Conservation (phyloP, 1,284 basidiomycete species). For the Leccinum subfulvum region DNA sequence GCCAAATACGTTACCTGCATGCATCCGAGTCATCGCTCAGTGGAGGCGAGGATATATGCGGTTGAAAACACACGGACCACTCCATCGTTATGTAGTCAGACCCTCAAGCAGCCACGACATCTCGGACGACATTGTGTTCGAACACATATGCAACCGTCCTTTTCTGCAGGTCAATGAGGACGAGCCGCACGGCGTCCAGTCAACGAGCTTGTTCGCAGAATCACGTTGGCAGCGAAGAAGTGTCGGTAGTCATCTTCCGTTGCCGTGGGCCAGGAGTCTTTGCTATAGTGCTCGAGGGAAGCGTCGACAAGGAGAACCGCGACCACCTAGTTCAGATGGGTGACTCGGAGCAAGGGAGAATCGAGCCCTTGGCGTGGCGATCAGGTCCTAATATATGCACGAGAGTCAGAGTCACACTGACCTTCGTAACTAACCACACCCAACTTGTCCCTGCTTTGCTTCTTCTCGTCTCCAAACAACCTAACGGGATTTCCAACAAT, state of each 20-base stretch:
- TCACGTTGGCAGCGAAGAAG: constrained; percentile 39
- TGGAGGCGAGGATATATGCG: neutral
- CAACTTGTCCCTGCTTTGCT: constrained; percentile 82
- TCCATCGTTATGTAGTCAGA: constrained; percentile 75
- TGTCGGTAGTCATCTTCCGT: constrained; percentile 21
- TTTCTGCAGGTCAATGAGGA: constrained; percentile 91
- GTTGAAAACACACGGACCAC: constrained; percentile 47
- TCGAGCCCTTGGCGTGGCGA: constrained; percentile 52
- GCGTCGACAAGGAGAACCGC: constrained; percentile 72
- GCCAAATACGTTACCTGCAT: no score
- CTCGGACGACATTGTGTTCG: constrained; percentile 68
- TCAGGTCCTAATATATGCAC: neutral
- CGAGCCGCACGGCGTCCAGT: constrained; percentile 81
- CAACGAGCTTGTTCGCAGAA: constrained; percentile 35
- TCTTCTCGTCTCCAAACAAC: constrained; percentile 90
- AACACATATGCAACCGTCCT: constrained; percentile 88
- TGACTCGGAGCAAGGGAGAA: constrained; percentile 66
- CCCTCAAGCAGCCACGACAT: constrained; percentile 79
- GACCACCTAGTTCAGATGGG: constrained; percentile 79
- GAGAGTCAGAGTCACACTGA: constrained; percentile 25
- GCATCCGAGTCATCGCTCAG: neutral
- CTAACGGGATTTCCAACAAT: constrained; percentile 62
- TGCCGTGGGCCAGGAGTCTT: constrained; percentile 19
- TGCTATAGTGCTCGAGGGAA: constrained; percentile 45
- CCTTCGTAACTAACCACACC: constrained; percentile 92